These are phyloP conservation scores for Acanthamoeba culbertsoni DNA, from an alignment of 208 protist species.

Conservation along the genomic window DNA sequence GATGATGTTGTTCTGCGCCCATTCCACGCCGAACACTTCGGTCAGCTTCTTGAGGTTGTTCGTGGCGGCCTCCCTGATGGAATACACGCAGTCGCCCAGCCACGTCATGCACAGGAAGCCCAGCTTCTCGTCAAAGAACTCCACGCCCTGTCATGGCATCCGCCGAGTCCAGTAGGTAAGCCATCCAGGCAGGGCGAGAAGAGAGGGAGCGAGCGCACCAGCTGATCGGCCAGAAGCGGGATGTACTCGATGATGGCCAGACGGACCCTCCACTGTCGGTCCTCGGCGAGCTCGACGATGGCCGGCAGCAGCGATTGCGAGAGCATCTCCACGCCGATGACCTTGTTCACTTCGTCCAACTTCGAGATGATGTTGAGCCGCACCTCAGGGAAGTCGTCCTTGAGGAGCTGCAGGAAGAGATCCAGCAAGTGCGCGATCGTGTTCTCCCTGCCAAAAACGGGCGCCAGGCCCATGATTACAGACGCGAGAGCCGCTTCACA, in stretches of 20 bases:
- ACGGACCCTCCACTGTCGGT: conserved; percentile 91
- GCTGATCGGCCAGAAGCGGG: conserved; percentile 85
- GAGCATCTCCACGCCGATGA: conserved; percentile 85
- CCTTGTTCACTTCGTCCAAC: conserved; percentile 84
- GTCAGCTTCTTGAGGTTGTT: conserved; percentile 84
- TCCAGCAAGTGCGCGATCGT: conserved; percentile 86
- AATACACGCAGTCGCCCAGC: conserved; percentile 88
- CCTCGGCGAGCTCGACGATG: conserved; percentile 88
- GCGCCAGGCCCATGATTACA: conserved; percentile 85
- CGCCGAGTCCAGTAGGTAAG: not conserved
- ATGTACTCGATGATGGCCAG: conserved; percentile 91
- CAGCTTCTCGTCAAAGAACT: conserved; percentile 91
- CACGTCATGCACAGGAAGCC: conserved; percentile 84
- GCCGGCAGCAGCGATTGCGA: conserved; percentile 85
- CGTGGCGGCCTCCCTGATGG: conserved; percentile 87
- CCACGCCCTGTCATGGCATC: conserved; percentile 72
- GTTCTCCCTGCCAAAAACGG: conserved; percentile 84
- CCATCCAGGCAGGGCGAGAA: not conserved
- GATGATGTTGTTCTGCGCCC: conserved; percentile 84
- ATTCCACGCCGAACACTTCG: conserved; percentile 87
- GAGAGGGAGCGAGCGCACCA: conserved; percentile 59
- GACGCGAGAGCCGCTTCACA: conserved; percentile 80
- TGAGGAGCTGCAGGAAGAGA: conserved; percentile 87
- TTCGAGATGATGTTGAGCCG: conserved; percentile 90
- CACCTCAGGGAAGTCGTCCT: conserved; percentile 87